Evolutionary conservation across 2,329 filamentous ascomycete species (phyloP).

Genomic region (Sordariomycetes sp.): DNA sequence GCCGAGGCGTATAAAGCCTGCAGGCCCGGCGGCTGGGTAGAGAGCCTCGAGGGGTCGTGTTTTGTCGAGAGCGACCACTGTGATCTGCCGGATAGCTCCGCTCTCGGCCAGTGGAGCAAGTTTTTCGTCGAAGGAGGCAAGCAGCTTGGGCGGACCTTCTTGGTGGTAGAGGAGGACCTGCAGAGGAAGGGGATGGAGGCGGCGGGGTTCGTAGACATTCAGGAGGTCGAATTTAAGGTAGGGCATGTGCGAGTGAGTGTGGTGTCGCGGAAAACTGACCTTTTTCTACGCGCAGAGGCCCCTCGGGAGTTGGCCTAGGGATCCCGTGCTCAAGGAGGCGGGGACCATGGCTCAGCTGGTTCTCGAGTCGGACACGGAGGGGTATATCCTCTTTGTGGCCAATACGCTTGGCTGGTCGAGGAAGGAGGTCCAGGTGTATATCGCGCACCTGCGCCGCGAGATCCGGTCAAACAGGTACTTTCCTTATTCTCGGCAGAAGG

Average conservation of each 20-base stretch:
- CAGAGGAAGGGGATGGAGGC: constrained; percentile 13
- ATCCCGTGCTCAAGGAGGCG: constrained; percentile 30
- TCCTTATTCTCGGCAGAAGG: constrained; percentile 14
- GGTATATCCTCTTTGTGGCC: constrained; percentile 11
- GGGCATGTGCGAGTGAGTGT: too few species aligned
- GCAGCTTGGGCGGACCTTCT: constrained; percentile 16
- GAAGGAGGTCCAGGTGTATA: constrained; percentile 19
- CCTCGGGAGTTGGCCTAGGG: constrained; percentile 32
- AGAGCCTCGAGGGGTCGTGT: constrained; percentile 16
- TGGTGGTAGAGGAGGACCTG: constrained; percentile 9
- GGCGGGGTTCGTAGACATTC: constrained; percentile 28
- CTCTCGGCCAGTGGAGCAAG: constrained; percentile 15
- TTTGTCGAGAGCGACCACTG: constrained; percentile 17
- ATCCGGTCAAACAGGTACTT: constrained; percentile 13
- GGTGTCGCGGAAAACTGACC: neutral
- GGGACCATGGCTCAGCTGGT: constrained; percentile 18
- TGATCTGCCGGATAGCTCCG: constrained; percentile 13
- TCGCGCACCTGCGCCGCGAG: constrained; percentile 18
- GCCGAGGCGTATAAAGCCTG: constrained; percentile 36
- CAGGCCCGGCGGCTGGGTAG: constrained; percentile 24
- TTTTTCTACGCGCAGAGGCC: constrained; percentile 22
- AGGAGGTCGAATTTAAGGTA: constrained; percentile 22
- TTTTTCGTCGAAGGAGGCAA: constrained; percentile 16
- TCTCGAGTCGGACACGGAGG: constrained; percentile 11
- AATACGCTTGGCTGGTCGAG: constrained; percentile 19